Conservation (phyloP, 1,139 yeast genomes). For the Suhomyces maxii region DNA sequence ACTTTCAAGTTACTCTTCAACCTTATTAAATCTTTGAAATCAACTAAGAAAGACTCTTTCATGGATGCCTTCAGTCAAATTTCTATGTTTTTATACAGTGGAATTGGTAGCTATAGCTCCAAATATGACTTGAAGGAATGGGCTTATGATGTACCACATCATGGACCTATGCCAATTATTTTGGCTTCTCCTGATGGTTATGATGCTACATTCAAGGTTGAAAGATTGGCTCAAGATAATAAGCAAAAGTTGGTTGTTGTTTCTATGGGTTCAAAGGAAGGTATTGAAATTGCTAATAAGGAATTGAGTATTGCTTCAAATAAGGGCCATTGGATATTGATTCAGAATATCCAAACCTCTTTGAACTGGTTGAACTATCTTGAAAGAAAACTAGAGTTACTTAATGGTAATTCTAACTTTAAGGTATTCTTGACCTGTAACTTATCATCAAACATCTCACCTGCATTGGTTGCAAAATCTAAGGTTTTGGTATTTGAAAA, state of each 20-base stretch:
- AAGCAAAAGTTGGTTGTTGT: slow-evolving; percentile 39
- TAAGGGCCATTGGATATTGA: slow-evolving; percentile 63
- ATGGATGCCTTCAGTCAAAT: slow-evolving; percentile 19
- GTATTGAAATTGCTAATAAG: slow-evolving; percentile 54
- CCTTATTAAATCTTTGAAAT: slow-evolving; percentile 14
- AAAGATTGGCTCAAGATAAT: slow-evolving; percentile 36
- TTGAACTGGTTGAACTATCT: slow-evolving; percentile 59
- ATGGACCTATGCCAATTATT: slow-evolving; percentile 41
- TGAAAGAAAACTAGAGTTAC: slow-evolving; percentile 42
- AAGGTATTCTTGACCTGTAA: slow-evolving; percentile 63
- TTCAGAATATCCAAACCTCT: slow-evolving; percentile 80
- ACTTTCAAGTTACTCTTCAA: slow-evolving; percentile 15
- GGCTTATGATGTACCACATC: slow-evolving; percentile 10
- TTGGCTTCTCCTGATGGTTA: slow-evolving; percentile 61
- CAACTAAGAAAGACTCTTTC: slow-evolving; percentile 16
- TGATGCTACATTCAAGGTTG: slow-evolving; percentile 65
- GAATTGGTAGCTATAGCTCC: slow-evolving; percentile 26
- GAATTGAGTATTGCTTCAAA: slow-evolving; percentile 48
- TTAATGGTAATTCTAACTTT: slow-evolving; percentile 29
- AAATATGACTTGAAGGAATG: slow-evolving; percentile 28
- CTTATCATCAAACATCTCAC: slow-evolving; percentile 51
- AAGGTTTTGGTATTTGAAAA: slow-evolving; percentile 59
- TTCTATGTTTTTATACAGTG: slow-evolving; percentile 25
- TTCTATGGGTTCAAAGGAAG: slow-evolving; percentile 79
- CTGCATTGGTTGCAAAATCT: slow-evolving; percentile 52